These are phyloP conservation scores for Plicaturopsis crispa DNA, from an alignment of 768 basidiomycete genomes.

Conservation along the genomic window DNA sequence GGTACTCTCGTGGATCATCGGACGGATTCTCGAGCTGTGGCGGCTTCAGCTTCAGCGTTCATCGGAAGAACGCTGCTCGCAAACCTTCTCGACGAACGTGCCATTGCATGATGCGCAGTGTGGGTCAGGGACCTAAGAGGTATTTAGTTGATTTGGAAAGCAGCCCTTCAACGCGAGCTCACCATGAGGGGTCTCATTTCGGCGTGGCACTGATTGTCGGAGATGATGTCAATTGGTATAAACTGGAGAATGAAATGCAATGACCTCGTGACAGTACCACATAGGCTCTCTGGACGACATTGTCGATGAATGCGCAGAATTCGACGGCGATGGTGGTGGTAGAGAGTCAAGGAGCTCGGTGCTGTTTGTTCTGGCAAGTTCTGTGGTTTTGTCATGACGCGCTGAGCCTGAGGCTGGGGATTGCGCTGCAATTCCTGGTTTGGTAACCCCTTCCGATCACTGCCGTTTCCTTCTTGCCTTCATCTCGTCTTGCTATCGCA, in stretches of 20 bases:
- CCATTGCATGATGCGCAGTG: slow-evolving; percentile 78
- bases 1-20: slow-evolving; percentile 72
- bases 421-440: no score
- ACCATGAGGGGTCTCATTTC: slow-evolving; percentile 90
- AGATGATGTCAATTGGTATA: slow-evolving; percentile 4
- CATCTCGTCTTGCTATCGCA: no score
- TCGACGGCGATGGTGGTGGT: slow-evolving; percentile 6
- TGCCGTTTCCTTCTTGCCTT: no score
- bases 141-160: slow-evolving; percentile 8
- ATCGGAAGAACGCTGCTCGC: slow-evolving; percentile 8
- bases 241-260: no score
- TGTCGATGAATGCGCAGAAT: slow-evolving; percentile 8
- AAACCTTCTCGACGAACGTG: slow-evolving; percentile 76
- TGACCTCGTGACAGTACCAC: slow-evolving; percentile 75
- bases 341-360: background rate
- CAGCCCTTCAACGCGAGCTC: slow-evolving; percentile 10
- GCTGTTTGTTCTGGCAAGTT: no score
- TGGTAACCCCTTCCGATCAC: no score
- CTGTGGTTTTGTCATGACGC: no score
- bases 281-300: slow-evolving; percentile 71
- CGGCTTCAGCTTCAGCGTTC: no score
- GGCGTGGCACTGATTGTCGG: slow-evolving; percentile 60
- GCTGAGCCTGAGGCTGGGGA: no score
- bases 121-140: slow-evolving; percentile 63
- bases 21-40: slow-evolving; percentile 65